Evolutionary conservation across 1,284 basidiomycete species (phyloP), one percentile per base, ranked within the genome.

Genomic region (Sporisorium sorghi): DNA sequence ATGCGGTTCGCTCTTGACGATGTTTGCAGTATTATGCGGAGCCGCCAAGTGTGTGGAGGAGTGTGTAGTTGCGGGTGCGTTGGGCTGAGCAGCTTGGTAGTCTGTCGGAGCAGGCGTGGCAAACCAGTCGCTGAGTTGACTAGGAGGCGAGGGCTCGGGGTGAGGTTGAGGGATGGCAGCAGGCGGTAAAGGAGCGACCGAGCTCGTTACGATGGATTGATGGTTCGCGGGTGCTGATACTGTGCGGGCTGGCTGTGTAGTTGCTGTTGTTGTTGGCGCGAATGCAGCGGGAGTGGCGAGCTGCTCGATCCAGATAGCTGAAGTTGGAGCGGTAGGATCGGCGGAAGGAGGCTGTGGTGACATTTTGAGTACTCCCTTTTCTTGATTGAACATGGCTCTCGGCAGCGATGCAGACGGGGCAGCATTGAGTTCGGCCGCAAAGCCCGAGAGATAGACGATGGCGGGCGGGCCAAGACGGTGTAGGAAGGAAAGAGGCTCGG

Each of bases 51-150:
- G 28, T 56, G 6, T 17, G 8, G 33, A 33, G 14, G 33, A 33
- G 8, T 4, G 5, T 12, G 54, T n/a, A 15, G 43, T 14, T 9
- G 58, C 24, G 28, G 21, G 48, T 37, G 58, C 11, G n/a, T 14
- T 35, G 5, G 28, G 28, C 9, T 28, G 50, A 30, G 21, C 28
- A 10, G 33, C 23, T 10, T 24, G 19, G 4, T 48, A n/a, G 28
- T 7, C 46, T 10, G 40, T 19, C 5, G 71, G 71, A 11, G 51
- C 58, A 19, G 72, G 72, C 6, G 72, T 74, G 11, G 62, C 47
- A 32, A 74, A 74, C 72, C 72, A 74, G 43, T 69, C 58, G 44
- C 53, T 60, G 37, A 56, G 51, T 55, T 68, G 60, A 30, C 53
- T 57, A 2, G 65, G 47, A 11, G 61, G 54, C 19, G 49, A 46